phyloP scores from a whole-genome alignment of 805 yeast genomes.

The Candida silvatica region DNA sequence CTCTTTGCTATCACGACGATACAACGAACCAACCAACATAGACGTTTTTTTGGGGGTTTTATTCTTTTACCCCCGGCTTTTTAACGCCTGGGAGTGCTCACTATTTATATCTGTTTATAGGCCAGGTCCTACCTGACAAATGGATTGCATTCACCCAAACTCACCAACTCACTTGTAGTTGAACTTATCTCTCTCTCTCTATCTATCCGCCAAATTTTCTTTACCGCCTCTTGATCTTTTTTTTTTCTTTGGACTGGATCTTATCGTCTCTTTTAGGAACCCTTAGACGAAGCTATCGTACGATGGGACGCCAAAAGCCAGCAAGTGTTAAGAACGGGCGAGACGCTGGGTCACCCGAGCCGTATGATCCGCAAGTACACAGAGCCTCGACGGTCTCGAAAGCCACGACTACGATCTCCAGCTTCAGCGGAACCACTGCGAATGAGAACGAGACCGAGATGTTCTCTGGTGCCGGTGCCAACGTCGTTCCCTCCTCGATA shows the following conservation, averaged over 20 bases:
- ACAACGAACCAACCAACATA: neutral
- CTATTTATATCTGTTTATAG: no score
- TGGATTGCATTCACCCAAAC: no score
- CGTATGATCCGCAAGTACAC: no score
- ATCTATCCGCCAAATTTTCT: neutral
- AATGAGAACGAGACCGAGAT: conserved; percentile 65
- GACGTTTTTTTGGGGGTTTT: neutral
- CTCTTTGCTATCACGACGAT: no score
- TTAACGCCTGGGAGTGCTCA: no score
- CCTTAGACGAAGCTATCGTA: no score
- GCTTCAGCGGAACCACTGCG: conserved; percentile 11
- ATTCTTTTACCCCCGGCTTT: neutral
- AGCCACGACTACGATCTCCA: conserved; percentile 6
- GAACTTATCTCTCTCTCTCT: neutral
- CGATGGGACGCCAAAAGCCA: no score
- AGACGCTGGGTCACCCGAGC: no score
- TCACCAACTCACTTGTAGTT: no score
- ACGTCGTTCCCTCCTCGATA: conserved; percentile 68
- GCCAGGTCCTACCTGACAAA: no score
- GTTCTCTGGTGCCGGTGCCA: conserved; percentile 72
- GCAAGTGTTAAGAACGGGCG: no score
- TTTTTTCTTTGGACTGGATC: conserved; percentile 2
- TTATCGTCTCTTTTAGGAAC: no score
- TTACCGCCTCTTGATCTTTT: conserved; percentile 1
- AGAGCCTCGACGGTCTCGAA: conserved; percentile 22